Evolutionary conservation across 2,329 filamentous ascomycete genomes (phyloP), one percentile per base, ranked within the genome.

Genomic region (Madurella mycetomatis): DNA sequence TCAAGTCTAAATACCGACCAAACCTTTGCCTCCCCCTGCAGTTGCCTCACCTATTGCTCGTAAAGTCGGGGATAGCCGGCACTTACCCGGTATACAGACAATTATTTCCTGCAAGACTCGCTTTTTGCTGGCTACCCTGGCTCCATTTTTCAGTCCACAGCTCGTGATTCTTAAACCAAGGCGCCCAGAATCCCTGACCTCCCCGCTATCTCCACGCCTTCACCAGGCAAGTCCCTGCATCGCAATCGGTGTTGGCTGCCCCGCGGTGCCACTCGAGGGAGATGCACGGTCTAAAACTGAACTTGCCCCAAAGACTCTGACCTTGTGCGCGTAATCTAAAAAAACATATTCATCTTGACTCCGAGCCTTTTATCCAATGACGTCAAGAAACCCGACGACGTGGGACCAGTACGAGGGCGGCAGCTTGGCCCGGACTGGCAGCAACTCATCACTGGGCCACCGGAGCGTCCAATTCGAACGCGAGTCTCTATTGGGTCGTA

Each of bases 391-490:
- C 62, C 73, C 73, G 50, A 65, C 71, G 37, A 74, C 68, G 53
- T 78, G 76, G 75, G 73, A 75, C 62, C 71, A 76, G 60, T 76
- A 77, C 61, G 72, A 75, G 44, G 71, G 74, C 30, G 69, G 72
- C 16, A 62, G 66, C 25, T 74, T 72, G 16, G 77, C 76, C 25
- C 62, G 69, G 17, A 70, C 69, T 9, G 71, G 70, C 19, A 79
- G 76, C 63, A 52, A 71, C 16, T 67, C 69, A n/a, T 70, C 70
- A 9, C 53, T 65, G n/a, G 70, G 70, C 31, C 72, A 72, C 50
- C 70, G 70, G 37, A 74, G 71, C 56, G 65, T 74, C 39, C 68
- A 69, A 43, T 72, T 70, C 53, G 77, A 80, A 49, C 71, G 76
- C 30, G 71, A 76, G 47, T 73, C 77, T 41, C 68, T 80, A 9